phyloP scores from a whole-genome alignment of 768 basidiomycete genomes.

The Cystobasidiopsis lactophilus region DNA sequence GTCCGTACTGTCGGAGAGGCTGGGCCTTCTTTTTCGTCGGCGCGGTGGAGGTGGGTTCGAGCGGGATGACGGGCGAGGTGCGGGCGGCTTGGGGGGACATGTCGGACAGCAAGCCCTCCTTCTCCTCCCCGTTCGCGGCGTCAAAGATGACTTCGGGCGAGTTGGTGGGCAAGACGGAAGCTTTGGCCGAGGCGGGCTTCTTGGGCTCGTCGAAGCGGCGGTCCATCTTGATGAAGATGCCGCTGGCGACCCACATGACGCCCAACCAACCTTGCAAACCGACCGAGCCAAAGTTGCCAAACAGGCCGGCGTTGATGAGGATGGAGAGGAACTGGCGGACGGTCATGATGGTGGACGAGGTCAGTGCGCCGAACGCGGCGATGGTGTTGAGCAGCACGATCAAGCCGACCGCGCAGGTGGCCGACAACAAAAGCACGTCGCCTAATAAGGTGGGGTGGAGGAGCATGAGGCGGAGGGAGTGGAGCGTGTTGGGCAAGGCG shows the following conservation, averaged over 20 bases:
- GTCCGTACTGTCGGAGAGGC: neutral
- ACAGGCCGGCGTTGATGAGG: slow-evolving; percentile 20
- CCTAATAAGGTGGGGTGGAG: neutral
- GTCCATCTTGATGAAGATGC: neutral
- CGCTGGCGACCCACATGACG: neutral
- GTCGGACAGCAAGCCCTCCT: neutral
- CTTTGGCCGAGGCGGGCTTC: neutral
- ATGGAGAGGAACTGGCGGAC: slow-evolving; percentile 19
- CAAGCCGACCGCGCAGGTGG: slow-evolving; percentile 7
- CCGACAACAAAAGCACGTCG: slow-evolving; percentile 12
- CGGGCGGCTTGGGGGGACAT: neutral
- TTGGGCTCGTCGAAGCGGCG: neutral
- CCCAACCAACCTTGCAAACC: neutral
- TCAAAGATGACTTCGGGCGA: neutral
- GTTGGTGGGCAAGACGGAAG: neutral
- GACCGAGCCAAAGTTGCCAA: slow-evolving; percentile 15
- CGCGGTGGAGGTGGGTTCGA: neutral
- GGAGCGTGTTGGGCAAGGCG: neutral
- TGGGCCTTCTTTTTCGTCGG: neutral
- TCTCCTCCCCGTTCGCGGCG: neutral
- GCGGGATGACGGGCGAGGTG: neutral
- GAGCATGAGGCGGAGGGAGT: neutral
- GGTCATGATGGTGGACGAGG: neutral
- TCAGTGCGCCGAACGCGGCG: slow-evolving; percentile 1
- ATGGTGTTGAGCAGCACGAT: slow-evolving; percentile 18